Conservation (phyloP, 192 early-diverging fungal genomes). For the Coemansia sp. region DNA sequence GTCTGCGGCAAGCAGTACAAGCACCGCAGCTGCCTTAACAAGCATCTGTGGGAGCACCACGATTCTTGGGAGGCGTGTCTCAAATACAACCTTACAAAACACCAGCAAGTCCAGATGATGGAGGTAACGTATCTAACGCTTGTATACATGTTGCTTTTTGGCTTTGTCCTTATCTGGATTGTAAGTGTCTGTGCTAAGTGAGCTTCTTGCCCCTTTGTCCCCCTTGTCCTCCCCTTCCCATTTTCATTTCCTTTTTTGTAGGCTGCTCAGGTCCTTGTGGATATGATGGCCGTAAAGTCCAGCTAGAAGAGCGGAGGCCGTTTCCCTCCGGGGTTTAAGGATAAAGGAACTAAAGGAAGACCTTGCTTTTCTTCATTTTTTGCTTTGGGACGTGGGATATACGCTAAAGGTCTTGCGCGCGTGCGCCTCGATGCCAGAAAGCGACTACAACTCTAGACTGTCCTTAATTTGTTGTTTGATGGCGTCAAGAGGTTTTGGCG, state of each 20-base stretch:
- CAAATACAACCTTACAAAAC: constrained; percentile 65
- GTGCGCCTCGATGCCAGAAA: not conserved
- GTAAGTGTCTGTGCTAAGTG: constrained; percentile 2
- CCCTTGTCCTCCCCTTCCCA: not conserved
- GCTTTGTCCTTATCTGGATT: not conserved
- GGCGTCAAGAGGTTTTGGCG: constrained; percentile 42
- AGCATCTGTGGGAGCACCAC: constrained; percentile 68
- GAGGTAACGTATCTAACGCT: constrained; percentile 46
- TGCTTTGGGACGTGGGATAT: constrained; percentile 10
- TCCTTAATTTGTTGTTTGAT: constrained; percentile 10
- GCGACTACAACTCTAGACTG: not conserved
- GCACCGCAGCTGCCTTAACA: constrained; percentile 64
- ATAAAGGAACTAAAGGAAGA: constrained; percentile 3
- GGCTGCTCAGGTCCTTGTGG: constrained; percentile 59
- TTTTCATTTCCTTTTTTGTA: constrained; percentile 27
- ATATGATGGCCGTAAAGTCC: constrained; percentile 52
- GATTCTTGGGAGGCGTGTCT: constrained; percentile 65
- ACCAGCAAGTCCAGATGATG: constrained; percentile 72
- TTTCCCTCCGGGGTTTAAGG: not conserved
- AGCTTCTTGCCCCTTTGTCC: not conserved
- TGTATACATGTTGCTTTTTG: not conserved
- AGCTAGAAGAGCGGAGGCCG: constrained; percentile 4
- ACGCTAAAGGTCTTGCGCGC: not conserved
- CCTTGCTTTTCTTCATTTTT: not conserved
- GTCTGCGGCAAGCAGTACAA: constrained; percentile 67